Percentiles rank a stretch among this genome's conserved stretches.
Conservation (phyloP, 345 rosid species). For the Jatropha curcas region DNA sequence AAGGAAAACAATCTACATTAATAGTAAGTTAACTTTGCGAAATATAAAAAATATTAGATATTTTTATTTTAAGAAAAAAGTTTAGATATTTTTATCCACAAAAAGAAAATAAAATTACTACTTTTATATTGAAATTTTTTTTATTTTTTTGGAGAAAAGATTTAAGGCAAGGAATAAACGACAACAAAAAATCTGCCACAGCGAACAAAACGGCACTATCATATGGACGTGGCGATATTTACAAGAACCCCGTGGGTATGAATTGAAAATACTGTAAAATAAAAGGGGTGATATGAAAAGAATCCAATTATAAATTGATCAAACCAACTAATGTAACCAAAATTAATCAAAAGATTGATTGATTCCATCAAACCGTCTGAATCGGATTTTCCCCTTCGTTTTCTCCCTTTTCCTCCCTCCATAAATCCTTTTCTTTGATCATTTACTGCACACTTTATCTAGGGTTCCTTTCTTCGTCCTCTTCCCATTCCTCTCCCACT, state of each 20-base stretch:
- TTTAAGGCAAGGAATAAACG: background rate
- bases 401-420: slow-evolving; percentile 21
- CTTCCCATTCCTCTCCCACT: background rate
- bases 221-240: background rate
- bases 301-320: background rate
- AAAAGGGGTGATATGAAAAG: background rate
- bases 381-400: slow-evolving; percentile 27
- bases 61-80: too few species aligned
- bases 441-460: slow-evolving; percentile 27
- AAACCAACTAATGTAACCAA: background rate
- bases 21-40: too few species aligned
- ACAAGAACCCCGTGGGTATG: background rate
- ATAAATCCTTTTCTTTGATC: slow-evolving; percentile 51
- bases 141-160: too few species aligned
- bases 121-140: too few species aligned
- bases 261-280: background rate
- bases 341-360: background rate
- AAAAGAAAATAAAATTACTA: too few species aligned
- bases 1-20: too few species aligned
- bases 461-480: slow-evolving; percentile 32
- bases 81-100: too few species aligned
- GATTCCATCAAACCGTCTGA: slow-evolving; percentile 39
- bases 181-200: background rate
- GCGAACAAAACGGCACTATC: background rate
- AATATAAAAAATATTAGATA: too few species aligned